phyloP scores from a whole-genome alignment of 192 early-diverging fungal species.

The Diversispora eburnea region DNA sequence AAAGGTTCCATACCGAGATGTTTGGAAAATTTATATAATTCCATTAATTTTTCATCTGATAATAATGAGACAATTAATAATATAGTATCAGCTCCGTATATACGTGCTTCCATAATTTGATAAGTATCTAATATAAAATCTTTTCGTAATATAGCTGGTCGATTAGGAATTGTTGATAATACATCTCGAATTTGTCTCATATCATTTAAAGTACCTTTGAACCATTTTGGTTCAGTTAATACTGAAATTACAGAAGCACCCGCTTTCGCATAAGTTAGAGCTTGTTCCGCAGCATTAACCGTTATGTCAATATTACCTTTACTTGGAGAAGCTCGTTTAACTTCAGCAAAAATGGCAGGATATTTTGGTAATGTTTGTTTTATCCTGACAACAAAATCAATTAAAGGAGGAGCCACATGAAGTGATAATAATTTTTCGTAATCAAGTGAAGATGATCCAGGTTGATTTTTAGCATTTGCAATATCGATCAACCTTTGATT shows the following conservation, averaged over 20 bases:
- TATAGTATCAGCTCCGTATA: conserved; percentile 93
- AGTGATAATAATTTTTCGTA: conserved; percentile 65
- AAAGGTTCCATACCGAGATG: conserved; percentile 94
- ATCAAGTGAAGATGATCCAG: conserved; percentile 69
- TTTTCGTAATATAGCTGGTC: conserved; percentile 93
- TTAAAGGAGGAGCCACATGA: conserved; percentile 68
- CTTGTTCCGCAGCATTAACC: conserved; percentile 87
- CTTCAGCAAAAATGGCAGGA: conserved; percentile 89
- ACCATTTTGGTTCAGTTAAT: conserved; percentile 98
- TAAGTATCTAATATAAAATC: conserved; percentile 97
- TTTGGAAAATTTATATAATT: conserved; percentile 73
- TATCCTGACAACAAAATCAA: conserved; percentile 78
- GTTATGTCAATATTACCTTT: conserved; percentile 85
- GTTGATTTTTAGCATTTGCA: conserved; percentile 57
- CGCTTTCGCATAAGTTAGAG: conserved; percentile 78
- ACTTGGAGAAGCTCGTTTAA: conserved; percentile 96
- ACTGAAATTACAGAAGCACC: conserved; percentile 95
- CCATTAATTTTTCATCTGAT: conserved; percentile 56
- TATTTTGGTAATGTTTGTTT: conserved; percentile 45
- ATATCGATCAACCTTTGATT: conserved; percentile 81
- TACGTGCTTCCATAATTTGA: conserved; percentile 93
- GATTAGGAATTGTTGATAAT: conserved; percentile 57
- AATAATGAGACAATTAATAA: conserved; percentile 97
- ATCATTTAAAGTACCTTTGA: conserved; percentile 92
- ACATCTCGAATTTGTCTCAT: conserved; percentile 81